These are phyloP conservation scores for Melaleuca alternifolia DNA, from an alignment of 345 rosid species.

Conservation along the genomic window DNA sequence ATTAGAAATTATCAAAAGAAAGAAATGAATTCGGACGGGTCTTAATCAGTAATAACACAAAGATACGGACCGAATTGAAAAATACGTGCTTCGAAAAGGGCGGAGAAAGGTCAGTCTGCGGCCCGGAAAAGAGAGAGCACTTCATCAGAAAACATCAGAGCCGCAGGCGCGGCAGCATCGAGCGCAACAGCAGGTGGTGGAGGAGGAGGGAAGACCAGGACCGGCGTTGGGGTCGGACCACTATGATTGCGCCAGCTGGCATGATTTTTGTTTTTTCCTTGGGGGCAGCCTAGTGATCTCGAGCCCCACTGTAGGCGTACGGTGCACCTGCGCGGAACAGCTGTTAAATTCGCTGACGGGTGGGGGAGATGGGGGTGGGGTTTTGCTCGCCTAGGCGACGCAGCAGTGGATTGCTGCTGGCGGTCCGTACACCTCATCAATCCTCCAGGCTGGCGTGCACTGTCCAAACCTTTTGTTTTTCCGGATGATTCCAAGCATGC, in stretches of 20 bases:
- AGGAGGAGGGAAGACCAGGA: not conserved
- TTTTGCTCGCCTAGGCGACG: not conserved
- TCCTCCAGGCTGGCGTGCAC: not conserved
- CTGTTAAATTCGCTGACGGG: not conserved
- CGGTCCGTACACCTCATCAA: not conserved
- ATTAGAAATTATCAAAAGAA: not conserved
- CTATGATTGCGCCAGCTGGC: not conserved
- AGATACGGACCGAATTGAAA: not conserved
- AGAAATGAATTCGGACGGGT: not conserved
- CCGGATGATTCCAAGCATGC: not conserved
- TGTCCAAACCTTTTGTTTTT: not conserved
- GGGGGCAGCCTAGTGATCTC: not conserved
- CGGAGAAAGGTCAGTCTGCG: not conserved
- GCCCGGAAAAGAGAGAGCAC: not conserved
- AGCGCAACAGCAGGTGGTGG: not conserved
- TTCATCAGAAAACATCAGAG: not conserved
- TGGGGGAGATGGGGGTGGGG: not conserved
- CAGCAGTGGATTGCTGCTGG: not conserved
- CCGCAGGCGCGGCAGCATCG: not conserved
- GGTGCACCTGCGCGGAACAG: not conserved
- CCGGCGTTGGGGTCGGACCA: not conserved
- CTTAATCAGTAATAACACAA: not conserved
- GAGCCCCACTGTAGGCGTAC: not conserved
- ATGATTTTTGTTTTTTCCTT: too few relatives aligned
- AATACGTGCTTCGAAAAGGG: not conserved